Evolutionary conservation across 768 basidiomycete species (phyloP).

Genomic region (Clathrus columnatus): DNA sequence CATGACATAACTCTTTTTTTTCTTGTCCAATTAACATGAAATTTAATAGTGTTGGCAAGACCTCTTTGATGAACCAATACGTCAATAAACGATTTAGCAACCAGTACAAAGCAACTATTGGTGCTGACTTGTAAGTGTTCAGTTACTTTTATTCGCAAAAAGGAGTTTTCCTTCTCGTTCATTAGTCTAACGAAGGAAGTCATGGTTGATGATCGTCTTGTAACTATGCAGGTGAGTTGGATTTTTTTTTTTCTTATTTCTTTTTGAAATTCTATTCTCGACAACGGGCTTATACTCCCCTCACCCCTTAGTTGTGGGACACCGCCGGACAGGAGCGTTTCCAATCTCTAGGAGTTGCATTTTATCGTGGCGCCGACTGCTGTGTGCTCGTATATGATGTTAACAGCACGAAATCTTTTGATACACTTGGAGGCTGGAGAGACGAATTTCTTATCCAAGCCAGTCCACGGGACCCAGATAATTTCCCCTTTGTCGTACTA

Average conservation of each 20-base stretch:
- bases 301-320: slow-evolving; percentile 81
- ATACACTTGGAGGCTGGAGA: slow-evolving; percentile 97
- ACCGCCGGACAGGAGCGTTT: slow-evolving; percentile 99
- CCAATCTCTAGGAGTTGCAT: slow-evolving; percentile 97
- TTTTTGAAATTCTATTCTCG: neutral
- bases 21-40: neutral
- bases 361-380: slow-evolving; percentile 98
- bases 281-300: neutral
- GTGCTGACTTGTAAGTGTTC: slow-evolving; percentile 81
- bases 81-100: slow-evolving; percentile 99
- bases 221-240: slow-evolving; percentile 88
- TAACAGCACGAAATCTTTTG: slow-evolving; percentile 96
- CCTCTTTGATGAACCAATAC: slow-evolving; percentile 99
- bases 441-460: slow-evolving; percentile 99
- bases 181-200: slow-evolving; percentile 92
- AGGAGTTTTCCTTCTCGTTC: slow-evolving; percentile 17
- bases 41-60: slow-evolving; percentile 82
- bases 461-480: slow-evolving; percentile 97
- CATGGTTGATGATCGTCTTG: slow-evolving; percentile 94
- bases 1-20: neutral
- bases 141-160: slow-evolving; percentile 8
- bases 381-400: slow-evolving; percentile 99
- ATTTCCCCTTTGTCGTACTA: slow-evolving; percentile 97
- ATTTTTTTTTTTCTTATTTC: neutral
- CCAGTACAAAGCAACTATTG: slow-evolving; percentile 99